Percentiles rank a stretch among this genome's conserved stretches.
Evolutionary conservation across 352 stramenopile species (phyloP).

Genomic region (Lagenidium sp.): DNA sequence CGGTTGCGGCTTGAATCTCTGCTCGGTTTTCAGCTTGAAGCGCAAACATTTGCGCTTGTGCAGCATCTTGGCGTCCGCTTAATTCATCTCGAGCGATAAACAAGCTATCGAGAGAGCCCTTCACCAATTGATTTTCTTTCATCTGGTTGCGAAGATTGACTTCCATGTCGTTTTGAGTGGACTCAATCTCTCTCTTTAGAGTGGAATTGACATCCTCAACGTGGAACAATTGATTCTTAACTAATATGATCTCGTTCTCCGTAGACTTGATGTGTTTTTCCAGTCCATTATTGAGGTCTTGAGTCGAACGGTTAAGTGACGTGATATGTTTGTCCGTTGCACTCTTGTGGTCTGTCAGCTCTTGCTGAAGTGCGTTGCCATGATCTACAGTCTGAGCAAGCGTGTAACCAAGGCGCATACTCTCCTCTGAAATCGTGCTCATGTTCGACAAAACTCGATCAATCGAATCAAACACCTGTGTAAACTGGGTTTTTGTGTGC

Average conservation of each 20-base stretch:
- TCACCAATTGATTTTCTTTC: constrained; percentile 40
- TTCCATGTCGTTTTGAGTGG: constrained; percentile 46
- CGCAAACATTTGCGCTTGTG: constrained; percentile 53
- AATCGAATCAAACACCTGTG: constrained; percentile 55
- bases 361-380: constrained; percentile 29
- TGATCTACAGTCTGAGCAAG: constrained; percentile 45
- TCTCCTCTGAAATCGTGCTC: constrained; percentile 65
- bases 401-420: constrained; percentile 58
- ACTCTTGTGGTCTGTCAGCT: constrained; percentile 38
- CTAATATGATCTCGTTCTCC: constrained; percentile 48
- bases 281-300: constrained; percentile 30
- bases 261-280: constrained; percentile 39
- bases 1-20: constrained; percentile 58
- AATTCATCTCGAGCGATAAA: constrained; percentile 42
- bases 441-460: constrained; percentile 52
- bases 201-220: constrained; percentile 57
- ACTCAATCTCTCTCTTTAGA: constrained; percentile 47
- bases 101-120: constrained; percentile 27
- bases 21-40: constrained; percentile 63
- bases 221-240: constrained; percentile 75
- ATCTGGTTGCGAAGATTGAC: constrained; percentile 42
- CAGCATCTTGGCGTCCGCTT: constrained; percentile 35
- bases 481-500: constrained; percentile 48
- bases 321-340: constrained; percentile 25
- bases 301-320: constrained; percentile 25